Conservation (phyloP, 192 early-diverging fungal species). For the Podila epigama region DNA sequence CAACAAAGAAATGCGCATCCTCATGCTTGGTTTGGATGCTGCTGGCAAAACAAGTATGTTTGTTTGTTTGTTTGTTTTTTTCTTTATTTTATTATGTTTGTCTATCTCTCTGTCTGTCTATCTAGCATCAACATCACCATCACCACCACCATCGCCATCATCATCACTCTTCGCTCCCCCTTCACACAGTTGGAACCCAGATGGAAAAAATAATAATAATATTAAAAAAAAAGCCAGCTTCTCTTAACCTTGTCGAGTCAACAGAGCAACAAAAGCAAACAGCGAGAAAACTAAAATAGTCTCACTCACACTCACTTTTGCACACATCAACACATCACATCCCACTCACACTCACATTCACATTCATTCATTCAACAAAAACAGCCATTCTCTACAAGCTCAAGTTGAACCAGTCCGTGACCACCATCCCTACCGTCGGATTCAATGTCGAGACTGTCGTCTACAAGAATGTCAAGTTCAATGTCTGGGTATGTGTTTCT, state of each 20-base stretch:
- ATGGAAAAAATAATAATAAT: not conserved
- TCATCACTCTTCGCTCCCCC: too few species aligned
- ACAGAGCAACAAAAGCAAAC: not conserved
- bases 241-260: not conserved
- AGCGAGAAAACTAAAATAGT: not conserved
- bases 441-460: conserved; percentile 90
- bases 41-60: conserved; percentile 85
- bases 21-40: conserved; percentile 90
- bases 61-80: not conserved
- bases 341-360: not conserved
- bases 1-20: conserved; percentile 93
- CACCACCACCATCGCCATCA: too few species aligned
- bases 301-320: not conserved
- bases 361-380: too few species aligned
- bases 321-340: not conserved
- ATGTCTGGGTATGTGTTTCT: conserved; percentile 66
- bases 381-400: conserved; percentile 96
- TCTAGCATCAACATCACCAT: too few species aligned
- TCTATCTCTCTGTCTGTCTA: not conserved
- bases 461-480: conserved; percentile 88
- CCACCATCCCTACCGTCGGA: conserved; percentile 97
- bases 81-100: not conserved
- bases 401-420: conserved; percentile 97
- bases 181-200: conserved; percentile 1
- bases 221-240: not conserved